These are phyloP conservation scores for Diaporthe ampelina DNA, from an alignment of 2,329 filamentous ascomycete genomes.

Conservation along the genomic window DNA sequence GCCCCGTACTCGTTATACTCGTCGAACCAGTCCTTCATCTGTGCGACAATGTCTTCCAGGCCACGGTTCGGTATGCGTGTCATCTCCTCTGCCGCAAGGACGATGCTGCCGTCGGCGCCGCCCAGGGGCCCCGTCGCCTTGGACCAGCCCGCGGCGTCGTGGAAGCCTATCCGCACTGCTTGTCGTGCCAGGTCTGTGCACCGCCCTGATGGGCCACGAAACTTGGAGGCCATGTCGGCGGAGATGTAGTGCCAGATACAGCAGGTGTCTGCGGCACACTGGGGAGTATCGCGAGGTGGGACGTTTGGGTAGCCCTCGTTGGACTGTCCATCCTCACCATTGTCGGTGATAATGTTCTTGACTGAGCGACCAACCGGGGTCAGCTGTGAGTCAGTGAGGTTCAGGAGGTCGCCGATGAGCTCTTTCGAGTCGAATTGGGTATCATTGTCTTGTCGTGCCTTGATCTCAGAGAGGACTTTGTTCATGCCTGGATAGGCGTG, in stretches of 20 bases:
- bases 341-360: constrained; percentile 53
- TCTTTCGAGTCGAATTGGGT: constrained; percentile 53
- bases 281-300: not conserved
- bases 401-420: constrained; percentile 57
- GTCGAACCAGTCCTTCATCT: constrained; percentile 46
- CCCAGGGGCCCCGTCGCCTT: not conserved
- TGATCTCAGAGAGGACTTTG: constrained; percentile 42
- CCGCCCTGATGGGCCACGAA: constrained; percentile 54
- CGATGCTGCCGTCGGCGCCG: constrained; percentile 17
- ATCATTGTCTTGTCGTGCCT: constrained; percentile 46
- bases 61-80: constrained; percentile 1
- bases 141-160: constrained; percentile 50
- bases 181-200: constrained; percentile 60
- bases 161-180: constrained; percentile 62
- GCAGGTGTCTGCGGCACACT: constrained; percentile 16
- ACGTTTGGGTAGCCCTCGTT: constrained; percentile 3
- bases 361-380: constrained; percentile 54
- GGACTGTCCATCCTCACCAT: constrained; percentile 42
- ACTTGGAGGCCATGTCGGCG: constrained; percentile 54
- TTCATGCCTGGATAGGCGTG: constrained; percentile 45
- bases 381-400: constrained; percentile 49
- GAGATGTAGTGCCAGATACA: constrained; percentile 61
- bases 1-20: constrained; percentile 59
- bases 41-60: not conserved
- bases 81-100: constrained; percentile 20